These are phyloP conservation scores for Piromyces sp. DNA, from an alignment of 192 early-diverging fungal species.

Conservation along the genomic window DNA sequence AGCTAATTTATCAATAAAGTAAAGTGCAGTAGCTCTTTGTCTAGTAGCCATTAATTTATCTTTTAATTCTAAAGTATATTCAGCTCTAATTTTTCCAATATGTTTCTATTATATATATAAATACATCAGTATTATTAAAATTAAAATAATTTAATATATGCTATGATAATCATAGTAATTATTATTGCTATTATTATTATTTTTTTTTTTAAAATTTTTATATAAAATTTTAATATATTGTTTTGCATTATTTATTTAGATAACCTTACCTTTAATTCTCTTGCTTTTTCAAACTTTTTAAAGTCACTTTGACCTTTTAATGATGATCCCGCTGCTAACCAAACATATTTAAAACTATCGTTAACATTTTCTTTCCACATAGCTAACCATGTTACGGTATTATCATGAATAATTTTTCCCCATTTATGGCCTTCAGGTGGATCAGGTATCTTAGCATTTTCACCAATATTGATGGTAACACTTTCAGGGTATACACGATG, in stretches of 20 bases:
- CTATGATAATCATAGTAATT: too few relatives aligned
- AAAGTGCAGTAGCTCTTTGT: constrained; percentile 85
- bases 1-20: constrained; percentile 84
- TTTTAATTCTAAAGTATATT: constrained; percentile 64
- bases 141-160: background rate
- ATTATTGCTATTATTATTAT: too few relatives aligned
- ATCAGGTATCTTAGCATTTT: constrained; percentile 53
- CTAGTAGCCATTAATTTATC: constrained; percentile 62
- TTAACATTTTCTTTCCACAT: constrained; percentile 99
- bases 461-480: constrained; percentile 80
- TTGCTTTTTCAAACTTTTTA: constrained; percentile 90
- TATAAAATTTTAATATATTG: too few relatives aligned
- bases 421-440: constrained; percentile 80
- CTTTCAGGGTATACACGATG: constrained; percentile 76
- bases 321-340: constrained; percentile 79
- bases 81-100: constrained; percentile 53
- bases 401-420: constrained; percentile 71
- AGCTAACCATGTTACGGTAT: constrained; percentile 88
- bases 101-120: constrained; percentile 39
- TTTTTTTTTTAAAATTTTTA: too few relatives aligned
- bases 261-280: constrained; percentile 62
- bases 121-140: background rate
- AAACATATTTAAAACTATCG: constrained; percentile 80
- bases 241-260: too few relatives aligned
- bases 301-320: constrained; percentile 89